A percentile compares a stretch with the other conserved stretches of the same genome.
Evolutionary conservation across 2,329 filamentous ascomycete species (phyloP).

Genomic region (Torrubiellomyces zombiae): DNA sequence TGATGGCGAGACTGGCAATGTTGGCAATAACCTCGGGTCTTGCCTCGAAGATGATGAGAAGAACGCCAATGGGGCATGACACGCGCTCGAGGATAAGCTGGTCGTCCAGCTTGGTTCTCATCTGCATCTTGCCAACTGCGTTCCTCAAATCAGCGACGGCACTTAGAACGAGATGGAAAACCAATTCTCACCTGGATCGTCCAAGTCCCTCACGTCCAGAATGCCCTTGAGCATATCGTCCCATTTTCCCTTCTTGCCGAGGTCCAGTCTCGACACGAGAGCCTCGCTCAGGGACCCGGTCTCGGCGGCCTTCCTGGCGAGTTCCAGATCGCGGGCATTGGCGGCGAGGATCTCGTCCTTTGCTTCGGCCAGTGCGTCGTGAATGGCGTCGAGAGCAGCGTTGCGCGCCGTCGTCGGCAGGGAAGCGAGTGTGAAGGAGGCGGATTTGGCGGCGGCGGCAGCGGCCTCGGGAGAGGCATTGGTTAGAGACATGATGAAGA

Average conservation of each 20-base stretch:
- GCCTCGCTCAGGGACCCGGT: slow-evolving; percentile 65
- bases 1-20: slow-evolving; percentile 87
- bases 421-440: slow-evolving; percentile 69
- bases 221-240: slow-evolving; percentile 97
- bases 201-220: slow-evolving; percentile 65
- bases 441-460: slow-evolving; percentile 60
- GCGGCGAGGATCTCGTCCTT: slow-evolving; percentile 68
- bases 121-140: slow-evolving; percentile 67
- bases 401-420: slow-evolving; percentile 65
- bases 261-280: slow-evolving; percentile 73
- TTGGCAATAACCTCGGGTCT: slow-evolving; percentile 97
- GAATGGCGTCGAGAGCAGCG: slow-evolving; percentile 66
- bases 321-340: slow-evolving; percentile 67
- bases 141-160: no score
- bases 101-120: slow-evolving; percentile 75
- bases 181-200: slow-evolving; percentile 58
- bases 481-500: slow-evolving; percentile 64
- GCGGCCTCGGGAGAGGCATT: slow-evolving; percentile 65
- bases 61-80: slow-evolving; percentile 88
- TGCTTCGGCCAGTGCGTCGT: slow-evolving; percentile 53
- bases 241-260: slow-evolving; percentile 78
- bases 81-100: slow-evolving; percentile 73
- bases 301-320: slow-evolving; percentile 55
- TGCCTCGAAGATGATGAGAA: slow-evolving; percentile 96
- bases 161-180: not conserved